A percentile compares a stretch with the other conserved stretches of the same genome.
Conservation (phyloP, 2,329 filamentous ascomycete genomes). For the Fusarium kyushuense region DNA sequence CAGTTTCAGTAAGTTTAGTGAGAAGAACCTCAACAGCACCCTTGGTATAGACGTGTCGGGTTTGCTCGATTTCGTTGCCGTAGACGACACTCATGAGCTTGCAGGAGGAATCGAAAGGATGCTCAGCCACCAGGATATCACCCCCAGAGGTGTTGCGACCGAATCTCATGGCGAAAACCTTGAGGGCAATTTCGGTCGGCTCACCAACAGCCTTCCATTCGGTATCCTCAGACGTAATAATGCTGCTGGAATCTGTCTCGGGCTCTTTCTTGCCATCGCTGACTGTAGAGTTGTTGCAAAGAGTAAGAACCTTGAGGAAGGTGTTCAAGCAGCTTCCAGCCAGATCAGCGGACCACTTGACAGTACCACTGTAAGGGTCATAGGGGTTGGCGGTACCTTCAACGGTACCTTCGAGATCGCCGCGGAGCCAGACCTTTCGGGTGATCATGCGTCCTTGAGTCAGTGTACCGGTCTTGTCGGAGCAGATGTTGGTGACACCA, state of each 20-base stretch:
- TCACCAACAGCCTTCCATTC: slow-evolving; percentile 73
- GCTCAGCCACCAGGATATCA: slow-evolving; percentile 69
- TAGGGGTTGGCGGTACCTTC: slow-evolving; percentile 69
- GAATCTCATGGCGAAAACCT: slow-evolving; percentile 79
- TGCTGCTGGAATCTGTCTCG: slow-evolving; percentile 61
- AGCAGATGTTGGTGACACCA: slow-evolving; percentile 77
- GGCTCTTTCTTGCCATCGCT: slow-evolving; percentile 61
- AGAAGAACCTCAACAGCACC: slow-evolving; percentile 70
- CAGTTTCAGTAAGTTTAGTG: slow-evolving; percentile 62
- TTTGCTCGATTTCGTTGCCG: slow-evolving; percentile 50
- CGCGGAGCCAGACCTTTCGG: slow-evolving; percentile 70
- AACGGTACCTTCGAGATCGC: slow-evolving; percentile 64
- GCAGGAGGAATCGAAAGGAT: slow-evolving; percentile 78
- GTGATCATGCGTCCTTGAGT: slow-evolving; percentile 76
- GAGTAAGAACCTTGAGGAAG: slow-evolving; percentile 67
- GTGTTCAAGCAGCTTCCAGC: slow-evolving; percentile 57
- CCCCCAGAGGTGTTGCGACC: slow-evolving; percentile 61
- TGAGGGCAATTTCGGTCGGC: slow-evolving; percentile 79
- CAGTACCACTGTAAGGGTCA: slow-evolving; percentile 69
- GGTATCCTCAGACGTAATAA: slow-evolving; percentile 58
- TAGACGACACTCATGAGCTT: slow-evolving; percentile 83
- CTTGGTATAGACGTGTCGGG: slow-evolving; percentile 65
- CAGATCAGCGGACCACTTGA: slow-evolving; percentile 59
- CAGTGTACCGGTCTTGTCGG: slow-evolving; percentile 77
- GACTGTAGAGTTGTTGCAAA: slow-evolving; percentile 71